phyloP scores from a whole-genome alignment of 2,329 filamentous ascomycete species.

The Teratosphaeria nubilosa region DNA sequence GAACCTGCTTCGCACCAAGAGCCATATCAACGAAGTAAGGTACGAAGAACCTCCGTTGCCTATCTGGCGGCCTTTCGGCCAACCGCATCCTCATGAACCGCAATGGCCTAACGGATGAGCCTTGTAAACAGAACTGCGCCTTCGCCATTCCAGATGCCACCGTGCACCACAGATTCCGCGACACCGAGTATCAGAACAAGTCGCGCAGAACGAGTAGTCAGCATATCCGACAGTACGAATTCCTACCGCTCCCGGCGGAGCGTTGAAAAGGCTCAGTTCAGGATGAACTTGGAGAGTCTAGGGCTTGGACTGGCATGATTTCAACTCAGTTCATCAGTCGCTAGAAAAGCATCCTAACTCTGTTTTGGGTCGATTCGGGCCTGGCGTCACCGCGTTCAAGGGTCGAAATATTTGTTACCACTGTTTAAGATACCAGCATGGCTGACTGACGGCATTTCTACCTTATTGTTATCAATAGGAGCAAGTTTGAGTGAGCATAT shows the following conservation, averaged over 20 bases:
- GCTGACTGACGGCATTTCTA: background rate
- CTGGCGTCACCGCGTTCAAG: background rate
- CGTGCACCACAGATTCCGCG: background rate
- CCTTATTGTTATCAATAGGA: background rate
- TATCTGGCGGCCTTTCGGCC: background rate
- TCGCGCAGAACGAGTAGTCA: background rate
- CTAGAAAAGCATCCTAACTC: background rate
- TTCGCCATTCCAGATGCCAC: background rate
- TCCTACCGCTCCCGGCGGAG: conserved; percentile 3
- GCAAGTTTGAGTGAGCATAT: background rate
- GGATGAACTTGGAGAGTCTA: conserved; percentile 4
- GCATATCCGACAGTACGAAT: background rate
- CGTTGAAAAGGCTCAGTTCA: conserved; percentile 7
- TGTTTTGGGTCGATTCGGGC: background rate
- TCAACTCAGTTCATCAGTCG: background rate
- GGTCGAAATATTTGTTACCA: background rate
- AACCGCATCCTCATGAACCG: background rate
- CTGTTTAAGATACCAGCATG: background rate
- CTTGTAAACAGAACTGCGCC: background rate
- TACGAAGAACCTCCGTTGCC: conserved; percentile 3
- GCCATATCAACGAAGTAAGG: conserved; percentile 5
- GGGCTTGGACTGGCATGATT: background rate
- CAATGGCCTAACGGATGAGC: background rate
- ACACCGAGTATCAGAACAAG: background rate
- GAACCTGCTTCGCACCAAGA: conserved; percentile 24